A percentile compares a stretch with the other conserved stretches of the same genome.
Evolutionary conservation across 2,329 filamentous ascomycete genomes (phyloP).

Genomic region (Fusarium xylarioides): DNA sequence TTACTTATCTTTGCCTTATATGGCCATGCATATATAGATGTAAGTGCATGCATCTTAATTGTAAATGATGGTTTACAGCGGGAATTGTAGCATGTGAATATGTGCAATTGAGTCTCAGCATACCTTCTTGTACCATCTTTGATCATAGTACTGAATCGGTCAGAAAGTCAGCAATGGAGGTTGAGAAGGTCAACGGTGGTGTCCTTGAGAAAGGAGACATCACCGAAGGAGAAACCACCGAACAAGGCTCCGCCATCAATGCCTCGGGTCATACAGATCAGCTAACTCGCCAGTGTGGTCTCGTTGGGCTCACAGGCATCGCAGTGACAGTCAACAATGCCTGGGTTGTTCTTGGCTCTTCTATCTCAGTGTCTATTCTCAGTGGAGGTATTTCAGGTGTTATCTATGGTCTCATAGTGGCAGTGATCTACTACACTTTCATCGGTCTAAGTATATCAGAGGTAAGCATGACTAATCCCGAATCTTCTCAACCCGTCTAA

Average conservation of each 20-base stretch:
- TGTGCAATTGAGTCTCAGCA: fast-evolving
- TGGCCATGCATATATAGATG: not conserved
- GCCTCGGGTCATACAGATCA: slow-evolving; percentile 37
- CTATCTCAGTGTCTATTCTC: slow-evolving; percentile 37
- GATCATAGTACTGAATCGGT: too few species aligned
- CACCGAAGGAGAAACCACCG: slow-evolving; percentile 22
- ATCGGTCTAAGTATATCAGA: slow-evolving; percentile 38
- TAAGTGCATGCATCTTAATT: not conserved
- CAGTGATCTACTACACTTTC: slow-evolving; percentile 37
- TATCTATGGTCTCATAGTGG: slow-evolving; percentile 38
- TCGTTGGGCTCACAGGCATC: slow-evolving; percentile 38
- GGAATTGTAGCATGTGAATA: not conserved
- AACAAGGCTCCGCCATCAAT: slow-evolving; percentile 16
- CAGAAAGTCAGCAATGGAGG: not conserved
- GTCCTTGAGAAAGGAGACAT: slow-evolving; percentile 10
- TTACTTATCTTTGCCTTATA: not conserved
- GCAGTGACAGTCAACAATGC: slow-evolving; percentile 42
- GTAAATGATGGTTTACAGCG: fast-evolving
- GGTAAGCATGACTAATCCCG: not conserved
- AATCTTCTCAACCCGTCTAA: not conserved
- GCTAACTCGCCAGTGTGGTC: slow-evolving; percentile 37
- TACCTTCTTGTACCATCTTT: not conserved
- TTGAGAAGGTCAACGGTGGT: slow-evolving; percentile 8
- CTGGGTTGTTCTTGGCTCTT: slow-evolving; percentile 40
- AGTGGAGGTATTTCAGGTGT: slow-evolving; percentile 37